A percentile compares a stretch with the other conserved stretches of the same genome.
Conservation (phyloP, 192 early-diverging fungal genomes). For the Linnemannia exigua region DNA sequence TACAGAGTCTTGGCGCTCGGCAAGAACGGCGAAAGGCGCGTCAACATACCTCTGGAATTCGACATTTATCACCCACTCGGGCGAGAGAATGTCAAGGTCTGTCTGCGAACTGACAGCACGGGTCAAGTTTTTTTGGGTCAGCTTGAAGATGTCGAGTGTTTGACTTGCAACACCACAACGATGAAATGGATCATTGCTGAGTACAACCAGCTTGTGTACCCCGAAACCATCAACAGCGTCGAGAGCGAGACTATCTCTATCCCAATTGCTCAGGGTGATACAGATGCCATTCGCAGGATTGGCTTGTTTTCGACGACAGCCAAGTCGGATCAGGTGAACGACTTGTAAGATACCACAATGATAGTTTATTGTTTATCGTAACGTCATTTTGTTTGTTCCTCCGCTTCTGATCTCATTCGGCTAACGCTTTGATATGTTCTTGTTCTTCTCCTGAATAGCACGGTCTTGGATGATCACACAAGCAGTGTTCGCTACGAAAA, state of each 20-base stretch:
- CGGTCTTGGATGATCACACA: slow-evolving; percentile 21
- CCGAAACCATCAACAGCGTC: slow-evolving; percentile 23
- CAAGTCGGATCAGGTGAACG: not conserved
- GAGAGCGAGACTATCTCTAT: slow-evolving; percentile 32
- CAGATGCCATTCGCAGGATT: slow-evolving; percentile 31
- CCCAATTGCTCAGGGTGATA: slow-evolving; percentile 14
- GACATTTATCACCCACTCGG: slow-evolving; percentile 31
- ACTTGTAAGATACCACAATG: not conserved
- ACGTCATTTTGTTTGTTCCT: not conserved
- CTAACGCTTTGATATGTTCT: not conserved
- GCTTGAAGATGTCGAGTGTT: slow-evolving; percentile 23
- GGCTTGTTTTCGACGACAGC: slow-evolving; percentile 25
- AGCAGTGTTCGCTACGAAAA: slow-evolving; percentile 24
- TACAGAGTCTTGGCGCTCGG: slow-evolving; percentile 56
- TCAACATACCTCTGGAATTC: slow-evolving; percentile 29
- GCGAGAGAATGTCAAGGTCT: not conserved
- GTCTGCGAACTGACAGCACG: slow-evolving; percentile 50
- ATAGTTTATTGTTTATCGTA: not conserved
- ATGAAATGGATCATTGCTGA: slow-evolving; percentile 23
- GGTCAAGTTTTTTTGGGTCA: slow-evolving; percentile 58
- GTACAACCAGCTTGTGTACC: slow-evolving; percentile 13
- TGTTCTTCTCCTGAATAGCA: not conserved
- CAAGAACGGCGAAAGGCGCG: slow-evolving; percentile 58
- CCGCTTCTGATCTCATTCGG: no score
- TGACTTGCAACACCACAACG: slow-evolving; percentile 20